Conservation (phyloP, 352 stramenopile species). For the Globisporangium ultimum region DNA sequence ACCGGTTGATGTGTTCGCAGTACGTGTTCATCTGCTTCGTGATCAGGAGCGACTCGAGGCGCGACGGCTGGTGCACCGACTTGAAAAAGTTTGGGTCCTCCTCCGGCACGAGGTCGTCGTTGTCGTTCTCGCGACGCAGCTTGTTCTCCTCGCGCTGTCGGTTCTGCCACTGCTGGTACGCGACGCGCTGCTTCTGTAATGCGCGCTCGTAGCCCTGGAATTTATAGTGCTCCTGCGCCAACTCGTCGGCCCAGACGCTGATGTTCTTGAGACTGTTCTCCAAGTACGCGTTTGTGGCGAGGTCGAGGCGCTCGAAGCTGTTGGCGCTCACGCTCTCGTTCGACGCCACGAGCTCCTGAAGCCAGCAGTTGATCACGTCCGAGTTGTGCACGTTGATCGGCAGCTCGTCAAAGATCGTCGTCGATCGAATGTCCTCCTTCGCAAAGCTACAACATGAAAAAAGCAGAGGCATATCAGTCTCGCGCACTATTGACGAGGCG, state of each 20-base stretch:
- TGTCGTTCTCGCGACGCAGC: constrained; percentile 64
- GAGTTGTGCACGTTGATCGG: constrained; percentile 96
- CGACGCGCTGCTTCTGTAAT: constrained; percentile 78
- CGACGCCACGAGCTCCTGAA: constrained; percentile 85
- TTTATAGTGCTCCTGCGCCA: constrained; percentile 94
- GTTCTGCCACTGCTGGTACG: constrained; percentile 85
- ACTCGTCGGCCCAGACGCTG: constrained; percentile 96
- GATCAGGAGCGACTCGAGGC: constrained; percentile 86
- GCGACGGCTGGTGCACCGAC: constrained; percentile 82
- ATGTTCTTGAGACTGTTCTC: constrained; percentile 99
- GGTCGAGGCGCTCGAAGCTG: constrained; percentile 94
- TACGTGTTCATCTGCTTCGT: constrained; percentile 93
- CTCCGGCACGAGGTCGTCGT: constrained; percentile 66
- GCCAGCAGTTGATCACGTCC: constrained; percentile 91
- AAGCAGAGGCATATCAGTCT: neutral
- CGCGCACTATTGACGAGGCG: neutral
- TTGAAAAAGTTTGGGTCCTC: constrained; percentile 87
- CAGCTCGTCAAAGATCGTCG: constrained; percentile 95
- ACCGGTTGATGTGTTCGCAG: constrained; percentile 91
- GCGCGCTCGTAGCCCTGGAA: constrained; percentile 88
- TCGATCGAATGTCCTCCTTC: constrained; percentile 79
- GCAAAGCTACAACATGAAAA: constrained; percentile 38
- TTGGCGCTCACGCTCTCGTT: constrained; percentile 65
- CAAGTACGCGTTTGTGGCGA: constrained; percentile 94
- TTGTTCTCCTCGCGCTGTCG: constrained; percentile 90